phyloP scores from a whole-genome alignment of 306 rosid genomes.

The Pyrus communis region DNA sequence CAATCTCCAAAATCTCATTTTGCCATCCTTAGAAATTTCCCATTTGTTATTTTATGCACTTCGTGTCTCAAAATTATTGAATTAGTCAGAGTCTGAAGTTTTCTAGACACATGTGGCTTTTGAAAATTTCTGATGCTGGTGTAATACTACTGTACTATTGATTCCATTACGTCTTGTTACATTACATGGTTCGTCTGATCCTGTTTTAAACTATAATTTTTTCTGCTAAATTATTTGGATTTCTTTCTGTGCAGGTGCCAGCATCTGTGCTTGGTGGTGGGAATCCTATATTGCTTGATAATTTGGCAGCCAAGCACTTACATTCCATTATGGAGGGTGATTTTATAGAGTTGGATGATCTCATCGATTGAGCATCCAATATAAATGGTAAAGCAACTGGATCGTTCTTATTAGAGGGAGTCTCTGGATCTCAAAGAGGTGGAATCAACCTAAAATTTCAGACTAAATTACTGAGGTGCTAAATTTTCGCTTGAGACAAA shows the following conservation, averaged over 20 bases:
- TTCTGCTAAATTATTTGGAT: not conserved
- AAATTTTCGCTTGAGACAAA: not conserved
- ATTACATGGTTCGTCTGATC: not conserved
- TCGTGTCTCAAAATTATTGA: not conserved
- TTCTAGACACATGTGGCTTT: not conserved
- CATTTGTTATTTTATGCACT: too few relatives aligned
- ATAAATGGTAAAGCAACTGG: not conserved
- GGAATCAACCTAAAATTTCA: constrained; percentile 15
- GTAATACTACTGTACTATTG: not conserved
- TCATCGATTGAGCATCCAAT: constrained; percentile 19
- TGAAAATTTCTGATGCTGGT: not conserved
- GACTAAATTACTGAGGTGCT: constrained; percentile 15
- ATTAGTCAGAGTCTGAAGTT: not conserved
- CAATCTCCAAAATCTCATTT: not conserved
- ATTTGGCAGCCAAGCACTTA: constrained; percentile 13
- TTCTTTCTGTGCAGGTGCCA: constrained; percentile 34
- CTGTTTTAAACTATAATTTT: not conserved
- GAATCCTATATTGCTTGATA: constrained; percentile 17
- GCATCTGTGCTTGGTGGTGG: constrained; percentile 18
- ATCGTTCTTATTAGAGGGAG: not conserved
- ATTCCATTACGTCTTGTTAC: not conserved
- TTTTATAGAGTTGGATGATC: constrained; percentile 65
- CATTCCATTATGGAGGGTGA: constrained; percentile 40
- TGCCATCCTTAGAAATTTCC: not conserved
- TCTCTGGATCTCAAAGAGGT: constrained; percentile 17